Percentiles rank a stretch among this genome's conserved stretches.
Conservation (phyloP, 2,329 filamentous ascomycete genomes). For the Huntiella savannae region DNA sequence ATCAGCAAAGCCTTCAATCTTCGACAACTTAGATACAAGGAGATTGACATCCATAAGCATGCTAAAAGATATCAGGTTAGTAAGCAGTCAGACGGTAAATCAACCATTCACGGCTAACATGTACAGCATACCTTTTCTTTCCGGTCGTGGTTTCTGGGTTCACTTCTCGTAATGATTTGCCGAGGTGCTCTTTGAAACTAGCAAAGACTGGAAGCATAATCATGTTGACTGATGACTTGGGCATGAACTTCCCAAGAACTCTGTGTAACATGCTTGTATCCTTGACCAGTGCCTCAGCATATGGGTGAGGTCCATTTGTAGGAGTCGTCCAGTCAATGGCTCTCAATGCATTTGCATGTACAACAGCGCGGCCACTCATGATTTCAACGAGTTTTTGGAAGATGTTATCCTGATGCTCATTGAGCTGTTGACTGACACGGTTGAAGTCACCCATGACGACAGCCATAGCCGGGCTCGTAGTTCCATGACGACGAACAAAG, state of each 20-base stretch:
- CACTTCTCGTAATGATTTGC: conserved; percentile 47
- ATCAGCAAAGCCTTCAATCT: conserved; percentile 62
- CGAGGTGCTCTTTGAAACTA: conserved; percentile 64
- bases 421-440: conserved; percentile 61
- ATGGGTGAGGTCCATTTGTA: conserved; percentile 29
- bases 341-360: conserved; percentile 58
- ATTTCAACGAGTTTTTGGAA: conserved; percentile 89
- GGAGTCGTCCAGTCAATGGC: conserved; percentile 47
- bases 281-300: conserved; percentile 74
- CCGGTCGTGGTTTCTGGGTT: conserved; percentile 46
- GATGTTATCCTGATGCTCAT: conserved; percentile 79
- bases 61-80: conserved; percentile 25
- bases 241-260: conserved; percentile 64
- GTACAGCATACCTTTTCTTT: conserved; percentile 44
- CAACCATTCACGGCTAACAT: neutral
- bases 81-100: neutral
- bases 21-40: conserved; percentile 50
- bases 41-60: conserved; percentile 60
- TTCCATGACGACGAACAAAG: conserved; percentile 58
- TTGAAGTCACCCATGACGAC: conserved; percentile 67
- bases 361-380: conserved; percentile 57
- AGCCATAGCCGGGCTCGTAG: conserved; percentile 27
- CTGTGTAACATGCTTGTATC: conserved; percentile 73
- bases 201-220: conserved; percentile 77
- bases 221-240: conserved; percentile 54